A percentile compares a stretch with the other conserved stretches of the same genome.
Conservation (phyloP, 306 rosid genomes). For the Sesbania bispinosa region DNA sequence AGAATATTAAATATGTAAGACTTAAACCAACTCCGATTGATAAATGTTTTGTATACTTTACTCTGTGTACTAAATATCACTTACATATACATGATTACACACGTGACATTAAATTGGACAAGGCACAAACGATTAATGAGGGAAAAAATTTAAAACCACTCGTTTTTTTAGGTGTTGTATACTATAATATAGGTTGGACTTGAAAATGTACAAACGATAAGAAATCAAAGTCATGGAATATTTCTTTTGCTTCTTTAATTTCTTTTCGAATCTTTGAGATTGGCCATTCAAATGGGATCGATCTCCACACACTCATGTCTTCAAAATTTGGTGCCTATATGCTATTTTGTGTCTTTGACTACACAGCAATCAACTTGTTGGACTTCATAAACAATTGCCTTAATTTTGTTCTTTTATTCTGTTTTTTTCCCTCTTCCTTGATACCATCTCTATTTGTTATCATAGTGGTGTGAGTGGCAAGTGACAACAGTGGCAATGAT, state of each 20-base stretch:
- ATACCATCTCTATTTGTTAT: background rate
- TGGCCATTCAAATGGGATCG: conserved; percentile 43
- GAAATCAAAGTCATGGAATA: background rate
- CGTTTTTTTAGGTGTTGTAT: too few relatives aligned
- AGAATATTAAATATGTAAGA: too few relatives aligned
- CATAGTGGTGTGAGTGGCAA: background rate
- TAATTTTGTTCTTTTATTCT: background rate
- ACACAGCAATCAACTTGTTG: background rate
- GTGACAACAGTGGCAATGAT: background rate
- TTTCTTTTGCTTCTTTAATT: conserved; percentile 27
- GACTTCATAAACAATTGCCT: conserved; percentile 8
- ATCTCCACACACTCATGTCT: background rate
- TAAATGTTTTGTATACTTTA: too few relatives aligned
- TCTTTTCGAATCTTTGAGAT: conserved; percentile 18
- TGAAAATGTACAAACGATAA: background rate
- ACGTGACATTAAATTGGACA: background rate
- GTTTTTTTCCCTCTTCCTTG: background rate
- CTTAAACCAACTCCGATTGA: too few relatives aligned
- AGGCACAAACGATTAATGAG: background rate
- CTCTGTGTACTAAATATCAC: too few relatives aligned
- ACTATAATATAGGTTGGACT: background rate
- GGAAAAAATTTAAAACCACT: background rate
- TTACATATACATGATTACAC: too few relatives aligned
- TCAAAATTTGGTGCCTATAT: conserved; percentile 4
- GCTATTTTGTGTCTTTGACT: conserved; percentile 29